Evolutionary conservation across 2,329 filamentous ascomycete species (phyloP), one percentile per base, ranked within the genome.

Genomic region (Westerdykella ornata): DNA sequence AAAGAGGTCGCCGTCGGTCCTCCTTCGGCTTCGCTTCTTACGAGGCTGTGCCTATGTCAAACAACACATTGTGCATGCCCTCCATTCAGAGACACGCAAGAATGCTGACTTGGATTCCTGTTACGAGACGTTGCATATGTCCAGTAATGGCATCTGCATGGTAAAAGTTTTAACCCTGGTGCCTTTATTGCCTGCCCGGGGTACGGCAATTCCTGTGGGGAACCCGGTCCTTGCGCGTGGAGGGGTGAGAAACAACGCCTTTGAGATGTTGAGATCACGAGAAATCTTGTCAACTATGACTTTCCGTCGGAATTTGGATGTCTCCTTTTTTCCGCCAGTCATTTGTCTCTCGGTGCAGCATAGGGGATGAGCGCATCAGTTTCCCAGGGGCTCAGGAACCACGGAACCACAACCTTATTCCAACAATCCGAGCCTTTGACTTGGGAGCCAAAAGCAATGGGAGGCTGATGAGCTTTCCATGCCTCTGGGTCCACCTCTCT

Each of bases 321-420:
- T 34, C 39, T 35, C 38, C 22, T 28, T 41, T 26, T 29, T 44
- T 37, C 22, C 37, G 37, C 18, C 17, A 42, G 41, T 37, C 38
- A 44, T 34, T 47, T 40, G 54, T 48, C 46, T 42, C 45, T 38
- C 43, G 28, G 41, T 45, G 41, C 44, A 48, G 55, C 58, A 59
- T 61, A 60, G 59, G 60, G 59, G 49, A 48, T 37, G 22, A 33
- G 38, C 37, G 19, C 38, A 34, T 35, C 19, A 41, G 48, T 47
- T 55, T 47, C 49, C 51, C 46, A 43, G 49, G 47, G 37, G 45
- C 54, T 59, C 59, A 65, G 59, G 60, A 54, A 64, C 61, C 47
- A 42, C 46, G 59, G 60, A 54, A 64, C 61, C 47, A 42, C 46
- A 46, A 44, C 45, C 43, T 46, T 47, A 49, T 44, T 43, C 46